Evolutionary conservation across 2,329 filamentous ascomycete species (phyloP).

Genomic region (Emergomyces orientalis): DNA sequence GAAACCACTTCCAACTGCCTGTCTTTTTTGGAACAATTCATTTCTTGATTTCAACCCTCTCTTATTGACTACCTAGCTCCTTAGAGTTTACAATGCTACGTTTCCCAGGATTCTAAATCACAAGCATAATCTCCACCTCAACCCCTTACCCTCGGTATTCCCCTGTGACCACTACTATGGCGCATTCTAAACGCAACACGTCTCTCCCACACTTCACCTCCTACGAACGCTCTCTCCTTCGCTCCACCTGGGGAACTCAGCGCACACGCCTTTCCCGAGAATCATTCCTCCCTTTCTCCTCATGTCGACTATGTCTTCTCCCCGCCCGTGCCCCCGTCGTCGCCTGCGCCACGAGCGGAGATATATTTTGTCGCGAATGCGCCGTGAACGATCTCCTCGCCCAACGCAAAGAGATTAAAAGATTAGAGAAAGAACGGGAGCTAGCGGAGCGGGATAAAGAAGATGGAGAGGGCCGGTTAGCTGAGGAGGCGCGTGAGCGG

Average conservation of each 20-base stretch:
- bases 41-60: not conserved
- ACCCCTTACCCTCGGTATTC: not conserved
- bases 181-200: slow-evolving; percentile 69
- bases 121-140: not conserved
- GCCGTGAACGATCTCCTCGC: slow-evolving; percentile 82
- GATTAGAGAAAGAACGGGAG: slow-evolving; percentile 59
- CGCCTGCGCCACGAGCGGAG: slow-evolving; percentile 64
- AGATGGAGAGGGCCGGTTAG: slow-evolving; percentile 50
- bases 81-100: not conserved
- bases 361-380: slow-evolving; percentile 93
- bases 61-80: not conserved
- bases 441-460: slow-evolving; percentile 52
- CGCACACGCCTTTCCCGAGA: slow-evolving; percentile 80
- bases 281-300: slow-evolving; percentile 84
- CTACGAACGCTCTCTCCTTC: slow-evolving; percentile 75
- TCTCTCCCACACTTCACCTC: slow-evolving; percentile 89
- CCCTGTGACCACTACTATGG: slow-evolving; percentile 24
- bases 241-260: slow-evolving; percentile 70
- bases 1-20: no score
- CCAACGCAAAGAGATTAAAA: slow-evolving; percentile 84
- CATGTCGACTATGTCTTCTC: slow-evolving; percentile 78
- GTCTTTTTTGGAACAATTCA: no score
- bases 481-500: slow-evolving; percentile 60
- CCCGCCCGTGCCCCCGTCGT: slow-evolving; percentile 76
- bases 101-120: not conserved